These are phyloP conservation scores for Sporobolomyces phaffii DNA, from an alignment of 768 basidiomycete species.

Conservation along the genomic window DNA sequence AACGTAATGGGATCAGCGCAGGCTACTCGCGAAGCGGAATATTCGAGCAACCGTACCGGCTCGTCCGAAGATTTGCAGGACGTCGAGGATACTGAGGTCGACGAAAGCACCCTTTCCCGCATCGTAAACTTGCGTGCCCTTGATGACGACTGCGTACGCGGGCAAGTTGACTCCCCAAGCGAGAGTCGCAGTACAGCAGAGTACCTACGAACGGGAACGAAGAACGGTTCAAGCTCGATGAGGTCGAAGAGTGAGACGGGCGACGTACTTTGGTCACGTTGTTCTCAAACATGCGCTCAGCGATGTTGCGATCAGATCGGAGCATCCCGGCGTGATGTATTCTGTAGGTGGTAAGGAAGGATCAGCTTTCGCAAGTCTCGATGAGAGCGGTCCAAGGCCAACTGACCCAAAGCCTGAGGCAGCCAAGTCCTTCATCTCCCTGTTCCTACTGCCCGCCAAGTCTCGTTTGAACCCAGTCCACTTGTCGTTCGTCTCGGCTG, in stretches of 20 bases:
- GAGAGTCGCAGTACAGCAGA: constrained; percentile 95
- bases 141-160: constrained; percentile 73
- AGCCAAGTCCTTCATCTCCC: constrained; percentile 93
- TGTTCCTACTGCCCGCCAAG: constrained; percentile 76
- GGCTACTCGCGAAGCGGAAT: too few species aligned
- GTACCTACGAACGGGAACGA: constrained; percentile 66
- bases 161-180: constrained; percentile 99
- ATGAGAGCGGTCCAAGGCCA: neutral
- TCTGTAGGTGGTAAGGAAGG: constrained; percentile 43
- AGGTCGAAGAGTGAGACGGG: neutral
- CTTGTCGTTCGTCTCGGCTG: constrained; percentile 44
- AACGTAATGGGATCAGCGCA: constrained; percentile 29
- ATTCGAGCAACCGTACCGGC: constrained; percentile 55
- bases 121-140: constrained; percentile 95
- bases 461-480: constrained; percentile 69
- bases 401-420: constrained; percentile 67
- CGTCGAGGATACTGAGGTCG: constrained; percentile 88
- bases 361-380: neutral
- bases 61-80: constrained; percentile 90
- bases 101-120: constrained; percentile 81
- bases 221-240: neutral
- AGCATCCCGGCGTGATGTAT: constrained; percentile 99
- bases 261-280: constrained; percentile 73
- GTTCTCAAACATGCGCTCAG: constrained; percentile 87
- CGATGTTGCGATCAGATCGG: constrained; percentile 84